Evolutionary conservation across 345 rosid genomes (phyloP), one percentile per base, ranked within the genome.

Genomic region (Populus deltoides): DNA sequence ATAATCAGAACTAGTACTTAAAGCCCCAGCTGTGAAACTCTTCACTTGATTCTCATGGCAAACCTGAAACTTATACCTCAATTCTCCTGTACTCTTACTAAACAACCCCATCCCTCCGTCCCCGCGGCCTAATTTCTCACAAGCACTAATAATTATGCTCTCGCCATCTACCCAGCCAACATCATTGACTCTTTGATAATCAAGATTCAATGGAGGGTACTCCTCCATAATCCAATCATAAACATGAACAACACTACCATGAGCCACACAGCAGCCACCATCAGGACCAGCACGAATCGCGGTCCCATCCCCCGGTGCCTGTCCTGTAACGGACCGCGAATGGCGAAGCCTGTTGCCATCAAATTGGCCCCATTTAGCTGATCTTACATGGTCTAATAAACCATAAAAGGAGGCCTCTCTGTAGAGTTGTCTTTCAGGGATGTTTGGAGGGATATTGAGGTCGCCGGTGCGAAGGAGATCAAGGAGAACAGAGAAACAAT

Each of bases 381-480:
- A 78, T 2, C 97, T 83, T 38, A 93, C 91, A 53, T 93, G 98
- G 87, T 90, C 90, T 18, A 89, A 72, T 17, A 96, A 81, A 24
- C 99, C 98, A 31, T 93, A 96, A 79, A 92, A 96, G 15, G 87
- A 76, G 43, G 99, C 99, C 83, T 96, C 99, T 53, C 90, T 83
- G 81, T 89, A 76, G 68, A 96, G 86, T 74, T 90, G 94, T 49
- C 92, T 86, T 63, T 93, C 97, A 0, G 98, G 88, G 80, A 96
- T 65, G 20, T 84, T 86, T 2, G 90, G 63, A 0, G 98, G 97
- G 69, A 92, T 65, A 88, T 90, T 82, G 41, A 96, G 91, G 78
- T 97, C 97, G 29, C 99, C 95, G 33, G 97, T 91, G n/a, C 99
- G 99, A 84, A 96, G 97, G 59, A 96, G 94, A 85, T 96, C 97